phyloP scores from a whole-genome alignment of 306 rosid species.

The Delonix regia region DNA sequence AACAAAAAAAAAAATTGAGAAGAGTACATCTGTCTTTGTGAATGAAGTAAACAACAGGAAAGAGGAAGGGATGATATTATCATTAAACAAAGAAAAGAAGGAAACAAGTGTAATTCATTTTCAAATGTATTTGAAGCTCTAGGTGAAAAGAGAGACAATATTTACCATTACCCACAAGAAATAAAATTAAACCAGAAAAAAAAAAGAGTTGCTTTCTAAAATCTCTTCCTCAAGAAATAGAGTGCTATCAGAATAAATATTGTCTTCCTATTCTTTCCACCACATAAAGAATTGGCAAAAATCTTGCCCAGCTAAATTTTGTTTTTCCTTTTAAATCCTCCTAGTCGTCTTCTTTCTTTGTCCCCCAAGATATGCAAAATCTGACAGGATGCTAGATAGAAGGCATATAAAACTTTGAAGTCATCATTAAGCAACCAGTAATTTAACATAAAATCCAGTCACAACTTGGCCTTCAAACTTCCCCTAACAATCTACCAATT shows the following conservation, averaged over 20 bases:
- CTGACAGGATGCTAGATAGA: not conserved
- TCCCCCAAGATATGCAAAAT: not conserved
- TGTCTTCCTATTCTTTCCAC: not conserved
- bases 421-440: slow-evolving; percentile 1
- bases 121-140: slow-evolving; percentile 16
- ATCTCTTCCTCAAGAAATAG: not conserved
- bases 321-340: slow-evolving; percentile 1
- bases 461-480: slow-evolving; percentile 2
- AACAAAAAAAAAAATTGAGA: slow-evolving; percentile 32
- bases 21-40: slow-evolving; percentile 6
- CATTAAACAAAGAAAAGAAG: slow-evolving; percentile 16
- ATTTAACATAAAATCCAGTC: slow-evolving; percentile 26
- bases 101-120: slow-evolving; percentile 4
- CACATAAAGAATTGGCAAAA: not conserved
- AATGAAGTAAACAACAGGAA: slow-evolving; percentile 24
- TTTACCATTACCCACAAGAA: not conserved
- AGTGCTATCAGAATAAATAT: not conserved
- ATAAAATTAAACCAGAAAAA: not conserved
- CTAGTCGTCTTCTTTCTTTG: not conserved
- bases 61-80: slow-evolving; percentile 15
- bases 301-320: not conserved
- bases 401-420: not conserved
- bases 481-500: slow-evolving; percentile 21
- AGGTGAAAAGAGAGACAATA: slow-evolving; percentile 18
- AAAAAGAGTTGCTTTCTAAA: not conserved